These are phyloP conservation scores for Candida taoyuanica DNA, from an alignment of 805 yeast genomes.

Conservation along the genomic window DNA sequence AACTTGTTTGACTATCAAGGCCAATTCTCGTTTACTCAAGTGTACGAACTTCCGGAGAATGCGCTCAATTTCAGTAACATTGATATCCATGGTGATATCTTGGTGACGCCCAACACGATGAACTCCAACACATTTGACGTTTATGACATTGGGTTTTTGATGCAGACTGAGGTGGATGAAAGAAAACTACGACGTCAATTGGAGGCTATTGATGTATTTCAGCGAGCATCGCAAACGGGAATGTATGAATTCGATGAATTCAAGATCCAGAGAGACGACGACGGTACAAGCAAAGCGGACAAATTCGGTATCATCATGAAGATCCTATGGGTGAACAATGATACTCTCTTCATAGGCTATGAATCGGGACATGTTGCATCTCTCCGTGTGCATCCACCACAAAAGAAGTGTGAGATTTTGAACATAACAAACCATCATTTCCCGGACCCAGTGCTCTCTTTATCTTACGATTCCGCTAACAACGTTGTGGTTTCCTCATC, in stretches of 20 bases:
- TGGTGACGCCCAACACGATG: constrained; percentile 59
- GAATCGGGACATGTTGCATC: constrained; percentile 64
- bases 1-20: constrained; percentile 22
- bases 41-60: constrained; percentile 61
- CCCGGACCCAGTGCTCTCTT: constrained; percentile 53
- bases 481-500: constrained; percentile 41
- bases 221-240: constrained; percentile 13
- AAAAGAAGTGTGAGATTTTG: constrained; percentile 7
- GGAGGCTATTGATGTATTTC: constrained; percentile 22
- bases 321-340: constrained; percentile 34
- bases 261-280: constrained; percentile 10
- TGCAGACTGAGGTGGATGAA: constrained; percentile 15
- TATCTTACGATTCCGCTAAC: constrained; percentile 29
- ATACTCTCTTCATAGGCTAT: constrained; percentile 50
- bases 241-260: constrained; percentile 17
- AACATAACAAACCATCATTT: constrained; percentile 30
- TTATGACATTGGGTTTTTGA: constrained; percentile 36
- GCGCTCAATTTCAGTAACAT: constrained; percentile 68
- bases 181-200: constrained; percentile 20
- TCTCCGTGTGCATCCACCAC: constrained; percentile 21
- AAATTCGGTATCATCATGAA: constrained; percentile 69
- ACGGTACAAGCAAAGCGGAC: constrained; percentile 16
- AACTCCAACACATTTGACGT: constrained; percentile 64
- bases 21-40: constrained; percentile 5
- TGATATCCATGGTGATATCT: constrained; percentile 32